These are phyloP conservation scores for Trichothecium sympodiale DNA, from an alignment of 2,329 filamentous ascomycete species.

Conservation along the genomic window DNA sequence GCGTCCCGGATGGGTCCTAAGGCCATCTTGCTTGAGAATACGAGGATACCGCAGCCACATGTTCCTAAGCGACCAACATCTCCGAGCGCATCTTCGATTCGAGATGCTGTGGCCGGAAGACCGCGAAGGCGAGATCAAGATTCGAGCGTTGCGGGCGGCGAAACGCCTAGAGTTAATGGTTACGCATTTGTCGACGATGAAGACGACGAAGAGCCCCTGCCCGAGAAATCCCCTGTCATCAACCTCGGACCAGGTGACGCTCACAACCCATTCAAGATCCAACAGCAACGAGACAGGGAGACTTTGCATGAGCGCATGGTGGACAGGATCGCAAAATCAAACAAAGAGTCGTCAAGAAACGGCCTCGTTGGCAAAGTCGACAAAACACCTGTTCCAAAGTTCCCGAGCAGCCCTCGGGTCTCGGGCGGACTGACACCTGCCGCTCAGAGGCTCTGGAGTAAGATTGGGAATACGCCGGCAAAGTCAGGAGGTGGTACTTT, in stretches of 20 bases:
- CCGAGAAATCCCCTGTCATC: slow-evolving; percentile 27
- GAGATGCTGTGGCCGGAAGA: slow-evolving; percentile 70
- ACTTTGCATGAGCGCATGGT: slow-evolving; percentile 78
- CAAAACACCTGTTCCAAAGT: slow-evolving; percentile 54
- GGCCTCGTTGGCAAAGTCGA: slow-evolving; percentile 50
- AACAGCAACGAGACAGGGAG: slow-evolving; percentile 65
- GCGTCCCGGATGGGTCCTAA: slow-evolving; percentile 66
- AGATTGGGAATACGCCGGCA: slow-evolving; percentile 37
- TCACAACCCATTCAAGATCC: slow-evolving; percentile 73
- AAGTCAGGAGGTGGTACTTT: slow-evolving; percentile 21
- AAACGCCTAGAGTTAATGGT: slow-evolving; percentile 85
- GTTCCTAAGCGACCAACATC: slow-evolving; percentile 47
- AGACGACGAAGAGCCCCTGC: slow-evolving; percentile 34
- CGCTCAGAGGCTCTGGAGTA: slow-evolving; percentile 56
- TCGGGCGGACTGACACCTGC: slow-evolving; percentile 58
- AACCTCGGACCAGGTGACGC: slow-evolving; percentile 48
- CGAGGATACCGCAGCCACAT: slow-evolving; percentile 53
- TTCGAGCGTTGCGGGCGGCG: slow-evolving; percentile 44
- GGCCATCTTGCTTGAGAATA: slow-evolving; percentile 72
- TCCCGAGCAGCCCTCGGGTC: slow-evolving; percentile 53
- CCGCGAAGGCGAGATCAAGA: slow-evolving; percentile 53
- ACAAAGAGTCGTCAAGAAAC: slow-evolving; percentile 48
- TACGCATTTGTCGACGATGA: slow-evolving; percentile 91
- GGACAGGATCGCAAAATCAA: slow-evolving; percentile 64
- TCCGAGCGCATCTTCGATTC: slow-evolving; percentile 73